Percentiles rank a stretch among this genome's conserved stretches.
Evolutionary conservation across 805 yeast genomes (phyloP).

Genomic region (Dipodascopsis uninucleata): DNA sequence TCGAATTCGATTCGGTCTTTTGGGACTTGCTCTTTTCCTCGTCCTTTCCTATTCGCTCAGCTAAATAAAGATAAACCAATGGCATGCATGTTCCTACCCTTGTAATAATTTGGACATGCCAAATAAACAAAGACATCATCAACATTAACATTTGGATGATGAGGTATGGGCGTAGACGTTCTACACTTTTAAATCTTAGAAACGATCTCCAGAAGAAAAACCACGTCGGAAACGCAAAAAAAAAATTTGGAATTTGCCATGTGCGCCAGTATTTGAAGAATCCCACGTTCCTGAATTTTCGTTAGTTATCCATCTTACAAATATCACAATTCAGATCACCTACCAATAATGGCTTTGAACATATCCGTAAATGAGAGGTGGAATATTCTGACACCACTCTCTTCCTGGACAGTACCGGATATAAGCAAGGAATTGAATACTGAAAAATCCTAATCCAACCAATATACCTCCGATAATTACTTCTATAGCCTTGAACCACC

Average conservation of each 20-base stretch:
- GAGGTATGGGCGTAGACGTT: constrained; percentile 38
- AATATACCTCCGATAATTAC: constrained; percentile 53
- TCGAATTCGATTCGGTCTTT: constrained; percentile 28
- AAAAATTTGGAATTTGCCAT: constrained; percentile 77
- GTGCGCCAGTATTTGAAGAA: constrained; percentile 77
- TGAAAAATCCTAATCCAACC: constrained; percentile 46
- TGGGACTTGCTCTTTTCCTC: no score
- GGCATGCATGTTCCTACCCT: constrained; percentile 78
- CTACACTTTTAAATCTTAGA: constrained; percentile 22
- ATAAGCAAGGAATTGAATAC: constrained; percentile 54
- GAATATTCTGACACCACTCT: constrained; percentile 64
- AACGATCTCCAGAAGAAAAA: constrained; percentile 38
- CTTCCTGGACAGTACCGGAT: constrained; percentile 65
- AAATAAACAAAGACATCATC: constrained; percentile 52
- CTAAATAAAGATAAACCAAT: constrained; percentile 66
- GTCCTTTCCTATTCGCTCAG: constrained; percentile 36
- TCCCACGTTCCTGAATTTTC: constrained; percentile 51
- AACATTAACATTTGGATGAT: constrained; percentile 43
- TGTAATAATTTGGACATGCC: constrained; percentile 85
- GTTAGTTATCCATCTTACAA: not conserved
- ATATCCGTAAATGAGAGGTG: constrained; percentile 62
- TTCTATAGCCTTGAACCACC: constrained; percentile 5
- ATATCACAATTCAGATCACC: not conserved
- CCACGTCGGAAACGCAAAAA: constrained; percentile 68
- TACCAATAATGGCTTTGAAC: constrained; percentile 81